These are phyloP conservation scores for Akanthomyces lecanii DNA, from an alignment of 2,329 filamentous ascomycete species.

Conservation along the genomic window DNA sequence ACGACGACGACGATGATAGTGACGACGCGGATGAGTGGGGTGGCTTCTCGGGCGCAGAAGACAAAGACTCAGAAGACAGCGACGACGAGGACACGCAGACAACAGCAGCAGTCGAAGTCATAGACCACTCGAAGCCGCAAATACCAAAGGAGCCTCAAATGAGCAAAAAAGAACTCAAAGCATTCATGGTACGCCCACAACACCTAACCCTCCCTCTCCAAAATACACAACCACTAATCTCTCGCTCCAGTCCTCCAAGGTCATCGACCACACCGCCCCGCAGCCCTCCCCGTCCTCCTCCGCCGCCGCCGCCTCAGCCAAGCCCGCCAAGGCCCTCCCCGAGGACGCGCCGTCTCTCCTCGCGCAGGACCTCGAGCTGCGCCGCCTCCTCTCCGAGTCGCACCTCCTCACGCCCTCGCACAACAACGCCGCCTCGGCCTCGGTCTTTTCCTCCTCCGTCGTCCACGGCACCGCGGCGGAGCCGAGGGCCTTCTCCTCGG, in stretches of 20 bases:
- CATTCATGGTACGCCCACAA: constrained; percentile 61
- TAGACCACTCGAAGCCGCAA: constrained; percentile 52
- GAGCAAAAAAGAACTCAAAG: constrained; percentile 67
- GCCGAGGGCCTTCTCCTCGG: constrained; percentile 47
- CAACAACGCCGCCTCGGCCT: constrained; percentile 37
- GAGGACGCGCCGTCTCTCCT: constrained; percentile 66
- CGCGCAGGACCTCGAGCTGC: constrained; percentile 87
- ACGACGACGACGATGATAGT: constrained; percentile 37
- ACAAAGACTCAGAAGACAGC: constrained; percentile 20
- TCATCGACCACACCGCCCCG: constrained; percentile 48
- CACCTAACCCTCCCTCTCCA: background rate
- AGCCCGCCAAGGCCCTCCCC: constrained; percentile 34
- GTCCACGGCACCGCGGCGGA: constrained; percentile 34
- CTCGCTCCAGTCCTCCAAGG: constrained; percentile 20
- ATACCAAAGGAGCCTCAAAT: constrained; percentile 40
- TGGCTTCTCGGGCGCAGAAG: constrained; percentile 24
- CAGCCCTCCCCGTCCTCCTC: constrained; percentile 25
- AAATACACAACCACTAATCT: constrained; percentile 16
- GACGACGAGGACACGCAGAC: constrained; percentile 19
- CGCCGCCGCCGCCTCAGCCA: constrained; percentile 23
- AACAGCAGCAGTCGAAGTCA: constrained; percentile 48
- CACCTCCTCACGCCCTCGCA: constrained; percentile 65
- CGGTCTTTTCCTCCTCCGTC: constrained; percentile 41
- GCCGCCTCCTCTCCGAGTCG: constrained; percentile 85
- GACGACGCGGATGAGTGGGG: constrained; percentile 25